Evolutionary conservation across 352 stramenopile genomes (phyloP), one percentile per base, ranked within the genome.

Genomic region (Pythium pectinolyticum): DNA sequence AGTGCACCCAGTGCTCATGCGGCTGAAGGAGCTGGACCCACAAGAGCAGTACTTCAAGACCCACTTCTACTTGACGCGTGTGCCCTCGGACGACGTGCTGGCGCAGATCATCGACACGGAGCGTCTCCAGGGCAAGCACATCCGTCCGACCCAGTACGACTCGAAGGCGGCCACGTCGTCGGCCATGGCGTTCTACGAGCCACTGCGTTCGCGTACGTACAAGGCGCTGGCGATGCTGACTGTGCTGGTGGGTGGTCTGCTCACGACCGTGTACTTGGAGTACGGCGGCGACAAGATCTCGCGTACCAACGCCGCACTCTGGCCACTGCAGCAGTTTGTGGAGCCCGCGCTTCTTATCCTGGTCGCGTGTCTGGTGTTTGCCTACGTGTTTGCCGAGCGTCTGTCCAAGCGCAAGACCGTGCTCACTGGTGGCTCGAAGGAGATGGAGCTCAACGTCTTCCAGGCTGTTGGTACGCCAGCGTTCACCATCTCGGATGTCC

Each of bases 1-100:
- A n/a, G n/a, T 80, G 20, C 66, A 75, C n/a, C 67, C 66, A 20
- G 37, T 78, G 48, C 57, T 81, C 3, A 19, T 40, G 12, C 45
- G 31, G 1, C 45, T 80, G 19, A 41, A 64, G 17, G 72, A 77
- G 37, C 49, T 77, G 1, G 70, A 80, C 19, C 70, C 70, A 3
- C 24, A 66, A 2, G 61, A 64, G 20, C 15, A 56, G 3, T 65
- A 66, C 35, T 70, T 77, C 47, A 66, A 32, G 6, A 34, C 67
- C 14, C 41, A 66, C 31, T 63, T 78, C 20, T 73, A 56, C 49
- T 31, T 77, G 24, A 80, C 72, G 9, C 50, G 53, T 10, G 37
- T 40, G 25, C 60, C 66, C 10, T 27, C 25, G 0, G 56, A 74
- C 3, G 35, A 65, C 0, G 9, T 35, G 20, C 32, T 79, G 19